Evolutionary conservation across 225 moss, liverwort and hornwort species (phyloP).

Genomic region (Pleurozium schreberi): DNA sequence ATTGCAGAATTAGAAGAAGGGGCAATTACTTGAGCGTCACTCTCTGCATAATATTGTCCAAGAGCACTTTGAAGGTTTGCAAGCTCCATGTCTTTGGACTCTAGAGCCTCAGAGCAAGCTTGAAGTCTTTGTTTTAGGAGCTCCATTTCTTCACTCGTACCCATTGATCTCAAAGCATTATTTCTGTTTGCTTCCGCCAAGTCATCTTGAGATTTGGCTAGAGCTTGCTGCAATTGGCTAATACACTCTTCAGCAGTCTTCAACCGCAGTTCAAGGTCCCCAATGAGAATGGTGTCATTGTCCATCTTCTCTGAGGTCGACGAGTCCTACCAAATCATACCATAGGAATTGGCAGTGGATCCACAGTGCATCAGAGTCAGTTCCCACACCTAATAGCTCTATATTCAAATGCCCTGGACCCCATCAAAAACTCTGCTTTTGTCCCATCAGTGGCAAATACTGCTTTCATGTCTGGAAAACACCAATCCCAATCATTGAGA

Average conservation of each 20-base stretch:
- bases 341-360: neutral
- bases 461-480: neutral
- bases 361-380: neutral
- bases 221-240: slow-evolving; percentile 66
- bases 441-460: neutral
- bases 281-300: slow-evolving; percentile 79
- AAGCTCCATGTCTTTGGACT: slow-evolving; percentile 89
- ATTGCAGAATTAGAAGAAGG: neutral
- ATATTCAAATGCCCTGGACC: neutral
- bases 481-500: neutral
- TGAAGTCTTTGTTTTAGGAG: slow-evolving; percentile 64
- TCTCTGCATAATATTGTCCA: slow-evolving; percentile 98
- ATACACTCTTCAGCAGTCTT: slow-evolving; percentile 44
- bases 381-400: neutral
- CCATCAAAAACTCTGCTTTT: neutral
- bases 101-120: slow-evolving; percentile 57
- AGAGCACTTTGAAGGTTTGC: slow-evolving; percentile 97
- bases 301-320: slow-evolving; percentile 99
- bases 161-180: slow-evolving; percentile 37
- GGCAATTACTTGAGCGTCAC: slow-evolving; percentile 69
- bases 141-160: slow-evolving; percentile 50
- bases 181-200: slow-evolving; percentile 44
- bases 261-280: slow-evolving; percentile 66
- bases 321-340: slow-evolving; percentile 48
- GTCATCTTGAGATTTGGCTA: slow-evolving; percentile 51